Base-by-base conservation (phyloP, 78 protist genomes). In the Blattamonas nauphoetae region DNA sequence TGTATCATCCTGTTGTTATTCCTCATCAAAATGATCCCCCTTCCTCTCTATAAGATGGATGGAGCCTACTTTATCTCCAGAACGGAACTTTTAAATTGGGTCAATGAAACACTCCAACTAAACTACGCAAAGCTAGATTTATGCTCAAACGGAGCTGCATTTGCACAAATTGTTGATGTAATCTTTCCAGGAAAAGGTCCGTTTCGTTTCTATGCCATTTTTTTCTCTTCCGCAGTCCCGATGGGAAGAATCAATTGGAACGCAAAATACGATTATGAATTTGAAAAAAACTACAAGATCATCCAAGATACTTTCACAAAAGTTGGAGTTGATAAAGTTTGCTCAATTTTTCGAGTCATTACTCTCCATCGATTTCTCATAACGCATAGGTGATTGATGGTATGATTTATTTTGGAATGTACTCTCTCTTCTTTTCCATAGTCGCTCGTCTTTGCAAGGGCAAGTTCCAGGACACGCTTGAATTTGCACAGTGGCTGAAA, bases 401-500 rank as follows among this genome's bases (percentile, higher is more conserved):
- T 55, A 55, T 55, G 21, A 55, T n/a, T n/a, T n/a, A n/a, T n/a
- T n/a, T n/a, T n/a, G n/a, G n/a, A n/a, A n/a, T n/a, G n/a, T n/a
- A 55, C 71, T 55, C 21, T 55, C 78, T 89, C 91, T 3, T 36
- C 0, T 86, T 94, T 55, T 55, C 21, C 45, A 93, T 92, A 1
- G 94, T 96, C n/a, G 90, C 90, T 21, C 81, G 88, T 42, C 80
- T 96, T 29, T 86, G 91, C 35, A 94, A 95, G 81, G 93, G 93
- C 44, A 91, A 91, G 35, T 93, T 89, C 86, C 97, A 94, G 89
- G 97, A 94, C 64, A 95, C 94, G 87, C 91, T 96, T 1, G 98
- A 96, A 41, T 94, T 96, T 86, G 78, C 89, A 32, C 98, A 96
- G 84, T 96, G 97, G 97, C 71, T 96, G 81, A 94, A 95, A 81